Conservation (phyloP, 129 eudicot genomes). For the Flaveria robusta region DNA sequence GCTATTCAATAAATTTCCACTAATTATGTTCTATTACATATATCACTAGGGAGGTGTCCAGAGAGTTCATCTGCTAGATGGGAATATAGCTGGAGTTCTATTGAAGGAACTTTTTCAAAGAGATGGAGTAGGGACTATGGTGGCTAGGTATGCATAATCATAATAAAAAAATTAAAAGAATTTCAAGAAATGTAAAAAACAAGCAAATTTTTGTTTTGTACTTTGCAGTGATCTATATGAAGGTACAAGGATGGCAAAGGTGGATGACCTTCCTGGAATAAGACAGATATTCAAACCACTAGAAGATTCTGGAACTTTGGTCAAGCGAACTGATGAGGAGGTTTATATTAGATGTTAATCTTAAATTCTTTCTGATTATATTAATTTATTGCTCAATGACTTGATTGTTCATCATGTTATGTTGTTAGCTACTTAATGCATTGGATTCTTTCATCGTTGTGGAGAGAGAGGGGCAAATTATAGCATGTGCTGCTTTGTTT, state of each 20-base stretch:
- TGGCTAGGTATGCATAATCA: constrained; percentile 70
- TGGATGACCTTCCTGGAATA: constrained; percentile 65
- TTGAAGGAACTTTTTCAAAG: constrained; percentile 88
- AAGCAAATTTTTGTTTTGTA: constrained; percentile 15
- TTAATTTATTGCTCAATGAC: constrained; percentile 7
- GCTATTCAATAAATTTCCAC: not conserved
- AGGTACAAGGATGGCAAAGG: constrained; percentile 87
- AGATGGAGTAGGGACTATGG: constrained; percentile 99
- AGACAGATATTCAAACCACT: constrained; percentile 70
- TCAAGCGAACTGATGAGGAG: constrained; percentile 83
- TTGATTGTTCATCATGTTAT: constrained; percentile 9
- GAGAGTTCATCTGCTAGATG: constrained; percentile 92
- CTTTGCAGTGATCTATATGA: constrained; percentile 85
- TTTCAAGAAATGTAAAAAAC: not conserved
- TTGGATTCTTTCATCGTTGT: constrained; percentile 77
- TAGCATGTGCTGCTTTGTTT: constrained; percentile 91
- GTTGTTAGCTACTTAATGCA: constrained; percentile 57
- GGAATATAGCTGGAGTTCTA: constrained; percentile 80
- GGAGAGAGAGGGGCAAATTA: constrained; percentile 96
- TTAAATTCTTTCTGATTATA: not conserved
- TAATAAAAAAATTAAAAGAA: not conserved
- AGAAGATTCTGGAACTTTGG: constrained; percentile 89
- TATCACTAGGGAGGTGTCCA: constrained; percentile 89
- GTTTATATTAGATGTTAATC: constrained; percentile 28
- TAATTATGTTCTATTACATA: constrained; percentile 10